phyloP scores from a whole-genome alignment of 2,329 filamentous ascomycete genomes.

The Nothophaeocryptopus gaeumannii region DNA sequence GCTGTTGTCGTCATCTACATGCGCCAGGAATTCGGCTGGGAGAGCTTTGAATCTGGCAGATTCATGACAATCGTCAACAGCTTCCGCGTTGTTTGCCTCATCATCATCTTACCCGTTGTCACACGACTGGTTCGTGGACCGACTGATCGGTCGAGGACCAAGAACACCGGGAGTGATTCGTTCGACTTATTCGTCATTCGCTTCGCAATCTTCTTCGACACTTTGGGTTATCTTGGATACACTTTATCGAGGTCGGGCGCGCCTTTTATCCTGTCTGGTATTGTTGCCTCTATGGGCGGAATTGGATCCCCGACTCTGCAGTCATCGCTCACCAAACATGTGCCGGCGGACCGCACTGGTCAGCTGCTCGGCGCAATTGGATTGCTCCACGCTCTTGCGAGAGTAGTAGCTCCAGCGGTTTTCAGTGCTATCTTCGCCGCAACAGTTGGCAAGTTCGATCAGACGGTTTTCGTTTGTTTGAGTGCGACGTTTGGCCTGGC shows the following conservation, averaged over 20 bases:
- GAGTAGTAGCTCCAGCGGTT: conserved; percentile 73
- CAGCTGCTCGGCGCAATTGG: conserved; percentile 86
- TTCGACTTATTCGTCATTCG: conserved; percentile 78
- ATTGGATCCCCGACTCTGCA: conserved; percentile 83
- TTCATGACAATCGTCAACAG: conserved; percentile 80
- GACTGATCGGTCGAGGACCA: conserved; percentile 42
- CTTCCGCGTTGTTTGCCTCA: conserved; percentile 70
- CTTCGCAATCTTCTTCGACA: conserved; percentile 70
- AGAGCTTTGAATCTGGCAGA: conserved; percentile 71
- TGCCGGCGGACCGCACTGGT: conserved; percentile 76
- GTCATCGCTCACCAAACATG: conserved; percentile 83
- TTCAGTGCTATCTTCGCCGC: conserved; percentile 84
- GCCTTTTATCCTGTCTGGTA: conserved; percentile 69
- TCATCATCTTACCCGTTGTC: conserved; percentile 71
- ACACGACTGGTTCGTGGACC: conserved; percentile 71
- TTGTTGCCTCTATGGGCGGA: conserved; percentile 74
- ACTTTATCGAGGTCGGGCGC: conserved; percentile 59
- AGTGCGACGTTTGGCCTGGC: conserved; percentile 63
- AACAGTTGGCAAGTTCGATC: conserved; percentile 74
- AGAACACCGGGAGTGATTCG: conserved; percentile 67
- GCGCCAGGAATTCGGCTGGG: conserved; percentile 77
- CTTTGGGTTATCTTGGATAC: conserved; percentile 74
- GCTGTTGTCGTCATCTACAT: conserved; percentile 83
- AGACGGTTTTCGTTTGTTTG: conserved; percentile 79
- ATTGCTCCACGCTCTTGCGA: conserved; percentile 75